Evolutionary conservation across 1,284 basidiomycete species (phyloP), one percentile per base, ranked within the genome.

Genomic region (Rhodotorula mucilaginosa): DNA sequence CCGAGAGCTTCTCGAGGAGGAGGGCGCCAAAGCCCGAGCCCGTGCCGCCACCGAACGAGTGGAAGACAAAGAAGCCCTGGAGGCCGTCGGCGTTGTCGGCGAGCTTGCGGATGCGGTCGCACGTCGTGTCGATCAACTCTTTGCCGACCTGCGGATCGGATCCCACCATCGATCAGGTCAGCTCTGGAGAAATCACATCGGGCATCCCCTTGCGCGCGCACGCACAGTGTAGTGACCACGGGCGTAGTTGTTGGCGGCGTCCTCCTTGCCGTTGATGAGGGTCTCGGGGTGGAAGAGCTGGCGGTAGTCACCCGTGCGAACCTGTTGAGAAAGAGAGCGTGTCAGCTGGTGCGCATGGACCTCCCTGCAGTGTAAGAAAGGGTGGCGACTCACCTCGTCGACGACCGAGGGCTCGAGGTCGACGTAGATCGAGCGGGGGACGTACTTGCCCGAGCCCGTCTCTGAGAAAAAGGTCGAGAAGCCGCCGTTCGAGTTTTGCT

Each of bases 51-150:
- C 97, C 97, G 68, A 72, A 76, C 59, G 97, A 99, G 86, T 99
- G 97, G 89, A 99, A 99, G 81, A 99, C 93, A 82, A 99, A 99
- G 88, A 99, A 99, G 79, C 97, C 96, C 84, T 99, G 97, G 59
- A 99, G 89, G 81, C 97, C 97, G 59, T 90, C 89, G 46, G 71
- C 69, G 85, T 96, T 97, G 84, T 99, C 97, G 70, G 96, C 93
- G 76, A 99, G 89, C 79, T 93, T 90, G 81, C 97, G 92, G 77
- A 98, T 85, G 82, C 91, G 94, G 84, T 99, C 97, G 88, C 98
- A 92, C 70, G 96, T 94, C 67, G 89, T 83, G 82, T 87, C 86
- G 78, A 84, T 83, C 64, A 84, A 78, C 79, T 84, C 83, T 78
- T 83, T 83, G 70, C 82, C 82, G 74, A 84, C 82, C 67, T 68